These are phyloP conservation scores for Eleusine indica DNA, from an alignment of 176 grass and related monocot species.

Conservation along the genomic window DNA sequence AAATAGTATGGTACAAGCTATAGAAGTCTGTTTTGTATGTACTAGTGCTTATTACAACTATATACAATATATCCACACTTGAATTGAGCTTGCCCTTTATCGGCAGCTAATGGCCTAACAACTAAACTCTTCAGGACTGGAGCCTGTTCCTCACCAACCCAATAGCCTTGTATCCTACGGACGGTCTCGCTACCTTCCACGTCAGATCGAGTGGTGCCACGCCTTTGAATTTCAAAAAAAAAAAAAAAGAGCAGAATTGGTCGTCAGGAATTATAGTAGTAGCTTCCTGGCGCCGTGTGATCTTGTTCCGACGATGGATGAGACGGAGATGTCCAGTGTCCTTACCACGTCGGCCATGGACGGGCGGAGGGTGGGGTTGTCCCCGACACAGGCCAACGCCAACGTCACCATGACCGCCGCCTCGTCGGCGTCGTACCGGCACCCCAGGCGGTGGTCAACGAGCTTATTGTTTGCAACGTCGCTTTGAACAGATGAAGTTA, in stretches of 20 bases:
- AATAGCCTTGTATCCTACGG: conserved; percentile 15
- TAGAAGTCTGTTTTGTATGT: too few species aligned
- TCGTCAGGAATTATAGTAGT: background rate
- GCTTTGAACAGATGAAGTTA: conserved; percentile 4
- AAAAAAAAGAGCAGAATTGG: too few species aligned
- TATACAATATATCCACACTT: background rate
- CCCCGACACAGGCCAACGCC: conserved; percentile 43
- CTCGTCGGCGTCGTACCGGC: conserved; percentile 43
- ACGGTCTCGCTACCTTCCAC: too few species aligned
- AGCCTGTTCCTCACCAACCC: conserved; percentile 42
- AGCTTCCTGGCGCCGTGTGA: background rate
- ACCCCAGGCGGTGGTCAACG: conserved; percentile 59
- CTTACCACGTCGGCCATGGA: conserved; percentile 58
- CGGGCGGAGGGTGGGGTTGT: conserved; percentile 57
- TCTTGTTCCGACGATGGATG: background rate
- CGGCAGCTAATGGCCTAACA: background rate
- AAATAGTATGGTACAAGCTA: too few species aligned
- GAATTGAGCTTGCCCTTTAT: background rate
- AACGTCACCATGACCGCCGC: conserved; percentile 33
- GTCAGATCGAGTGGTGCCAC: too few species aligned
- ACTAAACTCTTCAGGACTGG: background rate
- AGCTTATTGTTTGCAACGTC: conserved; percentile 1
- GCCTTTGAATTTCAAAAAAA: too few species aligned
- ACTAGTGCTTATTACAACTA: background rate
- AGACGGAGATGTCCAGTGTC: conserved; percentile 25